Conservation (phyloP, 345 rosid species). For the Rhizophora apiculata region DNA sequence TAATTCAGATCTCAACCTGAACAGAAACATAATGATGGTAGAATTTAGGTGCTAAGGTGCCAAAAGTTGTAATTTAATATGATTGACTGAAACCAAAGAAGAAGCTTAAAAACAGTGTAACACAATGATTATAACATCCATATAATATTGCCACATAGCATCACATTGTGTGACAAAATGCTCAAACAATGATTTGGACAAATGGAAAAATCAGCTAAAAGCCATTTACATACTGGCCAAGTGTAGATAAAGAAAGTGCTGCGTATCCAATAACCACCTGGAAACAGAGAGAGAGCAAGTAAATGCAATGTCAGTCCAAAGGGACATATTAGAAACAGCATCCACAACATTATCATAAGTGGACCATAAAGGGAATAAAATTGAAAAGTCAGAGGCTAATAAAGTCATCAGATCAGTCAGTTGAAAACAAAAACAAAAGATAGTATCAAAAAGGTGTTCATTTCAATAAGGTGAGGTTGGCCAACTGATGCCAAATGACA, state of each 20-base stretch:
- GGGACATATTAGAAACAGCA: not conserved
- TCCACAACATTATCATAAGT: not conserved
- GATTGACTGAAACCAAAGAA: slow-evolving; percentile 3
- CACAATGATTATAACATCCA: not conserved
- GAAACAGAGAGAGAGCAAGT: slow-evolving; percentile 20
- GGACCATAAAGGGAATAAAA: not conserved
- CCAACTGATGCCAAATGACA: too few species aligned
- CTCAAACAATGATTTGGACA: not conserved
- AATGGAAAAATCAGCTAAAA: slow-evolving; percentile 5
- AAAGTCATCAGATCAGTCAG: not conserved
- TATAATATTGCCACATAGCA: not conserved
- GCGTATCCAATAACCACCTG: slow-evolving; percentile 96
- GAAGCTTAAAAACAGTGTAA: not conserved
- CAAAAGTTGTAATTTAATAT: slow-evolving; percentile 1
- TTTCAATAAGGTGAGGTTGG: too few species aligned
- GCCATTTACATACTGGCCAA: slow-evolving; percentile 74
- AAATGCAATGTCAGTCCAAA: slow-evolving; percentile 7
- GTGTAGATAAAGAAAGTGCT: slow-evolving; percentile 80
- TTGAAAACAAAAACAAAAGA: too few species aligned
- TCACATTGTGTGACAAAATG: not conserved
- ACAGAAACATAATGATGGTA: slow-evolving; percentile 6
- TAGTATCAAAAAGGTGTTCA: too few species aligned
- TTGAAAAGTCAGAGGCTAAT: not conserved
- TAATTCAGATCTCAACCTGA: slow-evolving; percentile 91
- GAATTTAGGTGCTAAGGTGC: slow-evolving; percentile 4